Evolutionary conservation across 164 flowering plant genomes (phyloP).

Genomic region (Tetrastigma voinierianum): DNA sequence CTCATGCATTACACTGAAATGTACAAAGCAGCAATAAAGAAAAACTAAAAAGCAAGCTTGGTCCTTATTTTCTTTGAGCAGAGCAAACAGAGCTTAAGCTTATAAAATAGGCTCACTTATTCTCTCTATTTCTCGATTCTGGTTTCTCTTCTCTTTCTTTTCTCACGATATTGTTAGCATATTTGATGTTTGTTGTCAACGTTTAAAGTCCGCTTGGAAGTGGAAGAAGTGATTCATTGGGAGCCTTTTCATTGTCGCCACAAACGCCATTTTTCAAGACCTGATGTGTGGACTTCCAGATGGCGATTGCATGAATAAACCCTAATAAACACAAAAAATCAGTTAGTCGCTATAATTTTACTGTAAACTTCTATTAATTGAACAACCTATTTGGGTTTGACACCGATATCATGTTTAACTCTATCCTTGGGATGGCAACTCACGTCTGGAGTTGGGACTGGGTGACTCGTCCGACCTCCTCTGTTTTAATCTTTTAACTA

Average conservation of each 20-base stretch:
- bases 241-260: constrained; percentile 33
- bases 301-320: constrained; percentile 65
- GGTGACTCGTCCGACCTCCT: too few species aligned
- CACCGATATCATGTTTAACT: too few species aligned
- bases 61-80: background rate
- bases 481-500: too few species aligned
- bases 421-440: too few species aligned
- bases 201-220: constrained; percentile 43
- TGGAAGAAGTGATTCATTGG: constrained; percentile 9
- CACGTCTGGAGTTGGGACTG: too few species aligned
- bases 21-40: background rate
- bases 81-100: constrained; percentile 11
- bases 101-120: background rate
- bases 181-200: too few species aligned
- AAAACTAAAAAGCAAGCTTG: background rate
- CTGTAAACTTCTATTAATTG: too few species aligned
- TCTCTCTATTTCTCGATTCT: background rate
- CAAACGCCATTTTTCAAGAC: constrained; percentile 44
- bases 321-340: constrained; percentile 25
- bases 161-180: too few species aligned
- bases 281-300: constrained; percentile 42
- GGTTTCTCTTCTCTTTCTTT: background rate
- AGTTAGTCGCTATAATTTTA: too few species aligned
- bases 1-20: too few species aligned
- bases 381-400: too few species aligned